Base-by-base conservation (phyloP, 164 flowering plant genomes). In the Berberis vulgaris region DNA sequence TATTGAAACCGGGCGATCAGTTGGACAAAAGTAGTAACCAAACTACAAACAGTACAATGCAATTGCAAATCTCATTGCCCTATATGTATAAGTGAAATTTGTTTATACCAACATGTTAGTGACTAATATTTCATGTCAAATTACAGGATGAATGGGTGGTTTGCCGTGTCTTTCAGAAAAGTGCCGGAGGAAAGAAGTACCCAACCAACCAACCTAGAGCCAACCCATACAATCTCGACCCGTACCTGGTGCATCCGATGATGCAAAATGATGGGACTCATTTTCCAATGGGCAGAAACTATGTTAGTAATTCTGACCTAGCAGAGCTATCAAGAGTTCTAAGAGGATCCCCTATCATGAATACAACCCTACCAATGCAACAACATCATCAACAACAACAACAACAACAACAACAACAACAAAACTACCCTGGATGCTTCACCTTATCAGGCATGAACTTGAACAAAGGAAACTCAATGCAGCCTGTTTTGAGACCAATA, bases 61-160 rank as follows among this genome's bases (percentile, higher is more conserved):
- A 26, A 26, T 26, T 26, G 26, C 26, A 26, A 26, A 26, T 26
- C 26, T 26, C 26, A 26, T 26, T 26, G 26, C 26, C 26, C 26
- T 26, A 26, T 26, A 26, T 26, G 26, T 26, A 26, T 26, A 26
- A 26, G 26, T 26, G 26, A 26, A 26, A 26, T 11, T n/a, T 54
- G 13, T 3, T 54, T 12, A 39, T 47, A 47, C 50, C 5, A 4
- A 47, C 10, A 11, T 26, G 26, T 26, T 0, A 26, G 26, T 26
- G 26, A 26, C 26, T 26, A 26, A 26, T 26, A 26, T 26, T 26
- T 26, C 26, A 26, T 26, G 26, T 26, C 26, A 26, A 26, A 26
- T 26, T 26, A 65, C 96, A 93, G 86, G 98, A 93, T 56, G 98
- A 88, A 77, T 93, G 98, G 98, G 97, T 93, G 65, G 92, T 93